Conservation (phyloP, 352 stramenopile species). For the Nothophytophthora sp. region DNA sequence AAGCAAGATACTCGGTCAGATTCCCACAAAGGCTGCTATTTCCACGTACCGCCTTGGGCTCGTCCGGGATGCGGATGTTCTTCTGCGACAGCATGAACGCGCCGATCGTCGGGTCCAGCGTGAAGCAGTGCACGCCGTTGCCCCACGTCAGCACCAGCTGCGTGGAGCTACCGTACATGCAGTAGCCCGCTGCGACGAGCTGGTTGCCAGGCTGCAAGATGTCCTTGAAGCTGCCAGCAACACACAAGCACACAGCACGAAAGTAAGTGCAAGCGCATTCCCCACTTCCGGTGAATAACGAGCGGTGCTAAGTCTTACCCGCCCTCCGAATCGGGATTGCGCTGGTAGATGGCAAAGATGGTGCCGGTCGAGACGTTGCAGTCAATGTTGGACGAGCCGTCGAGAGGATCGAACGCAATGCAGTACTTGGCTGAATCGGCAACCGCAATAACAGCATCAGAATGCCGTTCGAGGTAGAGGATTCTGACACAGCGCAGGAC, state of each 20-base stretch:
- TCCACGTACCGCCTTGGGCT: constrained; percentile 76
- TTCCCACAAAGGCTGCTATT: too few species aligned
- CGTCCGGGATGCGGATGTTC: constrained; percentile 93
- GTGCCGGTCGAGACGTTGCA: constrained; percentile 99
- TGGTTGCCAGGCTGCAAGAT: constrained; percentile 93
- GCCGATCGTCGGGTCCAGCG: constrained; percentile 97
- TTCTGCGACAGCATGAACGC: constrained; percentile 97
- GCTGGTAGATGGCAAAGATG: constrained; percentile 98
- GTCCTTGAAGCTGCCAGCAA: constrained; percentile 71
- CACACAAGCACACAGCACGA: not conserved
- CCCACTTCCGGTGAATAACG: too few species aligned
- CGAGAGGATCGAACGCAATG: constrained; percentile 98
- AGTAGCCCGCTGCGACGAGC: constrained; percentile 97
- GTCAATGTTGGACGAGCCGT: constrained; percentile 99
- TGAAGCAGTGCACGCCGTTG: constrained; percentile 96
- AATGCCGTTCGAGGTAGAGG: not conserved
- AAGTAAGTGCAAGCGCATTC: not conserved
- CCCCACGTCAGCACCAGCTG: constrained; percentile 97
- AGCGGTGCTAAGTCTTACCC: constrained; percentile 43
- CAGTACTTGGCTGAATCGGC: constrained; percentile 90
- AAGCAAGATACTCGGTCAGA: too few species aligned
- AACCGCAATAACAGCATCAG: not conserved
- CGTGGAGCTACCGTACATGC: constrained; percentile 97
- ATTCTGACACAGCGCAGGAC: not conserved
- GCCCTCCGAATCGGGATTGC: constrained; percentile 32